Evolutionary conservation across 208 protist genomes (phyloP).

Genomic region (Leishmania turanica): DNA sequence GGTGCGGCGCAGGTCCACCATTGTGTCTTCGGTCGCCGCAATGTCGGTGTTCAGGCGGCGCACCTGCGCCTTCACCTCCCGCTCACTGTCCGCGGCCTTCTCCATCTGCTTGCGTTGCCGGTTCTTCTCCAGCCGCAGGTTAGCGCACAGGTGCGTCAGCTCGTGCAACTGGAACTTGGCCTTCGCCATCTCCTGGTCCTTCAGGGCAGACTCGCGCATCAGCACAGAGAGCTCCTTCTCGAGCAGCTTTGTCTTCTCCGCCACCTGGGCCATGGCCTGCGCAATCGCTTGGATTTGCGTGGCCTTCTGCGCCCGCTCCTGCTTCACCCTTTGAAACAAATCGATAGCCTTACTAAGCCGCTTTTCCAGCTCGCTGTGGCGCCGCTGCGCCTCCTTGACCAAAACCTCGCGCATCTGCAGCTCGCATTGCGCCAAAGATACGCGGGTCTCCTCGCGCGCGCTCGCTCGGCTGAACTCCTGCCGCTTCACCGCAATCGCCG

Average conservation of each 20-base stretch:
- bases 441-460: constrained; percentile 73
- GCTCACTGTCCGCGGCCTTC: constrained; percentile 61
- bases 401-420: constrained; percentile 79
- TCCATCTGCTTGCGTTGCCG: constrained; percentile 75
- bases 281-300: constrained; percentile 93
- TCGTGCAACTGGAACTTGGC: constrained; percentile 85
- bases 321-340: constrained; percentile 92
- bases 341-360: constrained; percentile 75
- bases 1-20: constrained; percentile 75
- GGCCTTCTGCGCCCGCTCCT: constrained; percentile 92
- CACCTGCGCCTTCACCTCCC: constrained; percentile 89
- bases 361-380: constrained; percentile 72
- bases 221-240: constrained; percentile 94
- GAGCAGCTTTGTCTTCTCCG: constrained; percentile 96
- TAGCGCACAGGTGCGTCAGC: constrained; percentile 60
- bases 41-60: constrained; percentile 93
- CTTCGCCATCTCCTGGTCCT: constrained; percentile 87
- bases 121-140: constrained; percentile 87
- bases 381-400: constrained; percentile 62
- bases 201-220: constrained; percentile 82
- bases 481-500: constrained; percentile 62
- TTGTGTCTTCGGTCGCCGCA: constrained; percentile 83
- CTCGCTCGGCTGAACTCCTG: constrained; percentile 90
- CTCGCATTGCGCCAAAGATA: constrained; percentile 86
- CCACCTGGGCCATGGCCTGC: constrained; percentile 94